Evolutionary conservation across 495 filamentous ascomycete species (phyloP).

Genomic region (Penicillium atrosanguineum): DNA sequence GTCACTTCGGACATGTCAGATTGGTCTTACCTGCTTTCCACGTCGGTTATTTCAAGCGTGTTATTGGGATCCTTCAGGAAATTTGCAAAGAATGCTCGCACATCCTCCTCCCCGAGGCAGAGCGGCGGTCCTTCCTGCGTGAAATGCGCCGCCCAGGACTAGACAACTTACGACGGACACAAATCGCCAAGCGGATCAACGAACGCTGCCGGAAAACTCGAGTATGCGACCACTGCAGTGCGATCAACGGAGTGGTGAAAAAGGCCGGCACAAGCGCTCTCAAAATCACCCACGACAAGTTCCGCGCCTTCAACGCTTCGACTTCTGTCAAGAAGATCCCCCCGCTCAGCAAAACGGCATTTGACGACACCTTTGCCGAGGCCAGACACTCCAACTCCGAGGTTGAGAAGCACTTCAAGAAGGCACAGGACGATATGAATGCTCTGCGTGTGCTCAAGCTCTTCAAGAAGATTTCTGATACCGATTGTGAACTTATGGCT

Average conservation of each 20-base stretch:
- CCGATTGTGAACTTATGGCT: conserved; percentile 87
- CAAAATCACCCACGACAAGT: conserved; percentile 94
- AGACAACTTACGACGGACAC: conserved; percentile 76
- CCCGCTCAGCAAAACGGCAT: conserved; percentile 73
- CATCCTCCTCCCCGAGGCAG: conserved; percentile 73
- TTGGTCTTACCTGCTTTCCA: conserved; percentile 90
- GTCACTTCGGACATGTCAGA: conserved; percentile 90
- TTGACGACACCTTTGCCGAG: conserved; percentile 78
- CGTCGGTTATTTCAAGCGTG: conserved; percentile 90
- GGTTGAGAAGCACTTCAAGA: conserved; percentile 84
- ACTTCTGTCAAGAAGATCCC: conserved; percentile 78
- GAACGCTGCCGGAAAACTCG: conserved; percentile 84
- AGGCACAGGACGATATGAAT: conserved; percentile 92
- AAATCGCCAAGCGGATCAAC: conserved; percentile 82
- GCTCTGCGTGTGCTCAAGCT: conserved; percentile 84
- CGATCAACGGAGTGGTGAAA: conserved; percentile 83
- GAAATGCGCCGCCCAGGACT: conserved; percentile 77
- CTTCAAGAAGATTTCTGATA: conserved; percentile 79
- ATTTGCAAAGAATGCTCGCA: conserved; percentile 79
- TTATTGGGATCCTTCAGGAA: conserved; percentile 82
- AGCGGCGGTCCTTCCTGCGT: conserved; percentile 68
- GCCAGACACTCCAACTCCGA: conserved; percentile 72
- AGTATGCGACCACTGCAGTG: conserved; percentile 69
- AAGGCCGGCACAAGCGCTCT: conserved; percentile 74
- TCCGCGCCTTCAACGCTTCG: conserved; percentile 78